phyloP scores from a whole-genome alignment of 176 grass and related monocot genomes.

The Leersia perrieri region DNA sequence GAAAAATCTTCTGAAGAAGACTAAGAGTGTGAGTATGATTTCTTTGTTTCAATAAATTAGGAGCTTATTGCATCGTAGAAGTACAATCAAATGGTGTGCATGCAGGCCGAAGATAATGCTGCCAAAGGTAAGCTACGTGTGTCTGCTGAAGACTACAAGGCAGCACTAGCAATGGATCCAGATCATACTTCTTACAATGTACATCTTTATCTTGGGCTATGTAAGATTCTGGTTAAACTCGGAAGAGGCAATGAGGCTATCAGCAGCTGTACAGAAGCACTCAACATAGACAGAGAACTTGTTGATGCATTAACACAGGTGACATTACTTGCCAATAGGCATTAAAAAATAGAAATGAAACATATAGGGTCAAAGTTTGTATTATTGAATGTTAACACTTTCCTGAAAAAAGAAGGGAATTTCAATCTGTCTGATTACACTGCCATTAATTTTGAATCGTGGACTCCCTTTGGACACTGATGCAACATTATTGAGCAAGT shows the following conservation, averaged over 20 bases:
- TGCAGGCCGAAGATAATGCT: constrained; percentile 91
- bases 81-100: constrained; percentile 15
- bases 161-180: constrained; percentile 86
- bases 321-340: constrained; percentile 19
- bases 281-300: constrained; percentile 83
- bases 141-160: constrained; percentile 88
- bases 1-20: constrained; percentile 97
- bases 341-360: not conserved
- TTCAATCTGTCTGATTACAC: not conserved
- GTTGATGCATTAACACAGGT: constrained; percentile 91
- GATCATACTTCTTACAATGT: constrained; percentile 74
- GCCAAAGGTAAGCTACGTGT: constrained; percentile 81
- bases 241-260: constrained; percentile 97
- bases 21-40: constrained; percentile 67
- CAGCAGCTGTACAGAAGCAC: constrained; percentile 70
- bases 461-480: not conserved
- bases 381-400: not conserved
- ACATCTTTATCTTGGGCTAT: constrained; percentile 81
- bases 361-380: constrained; percentile 1
- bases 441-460: not conserved
- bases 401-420: not conserved
- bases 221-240: constrained; percentile 96
- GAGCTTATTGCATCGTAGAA: not conserved
- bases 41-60: constrained; percentile 1
- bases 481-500: not conserved